These are phyloP conservation scores for Nakazawaea holstii DNA, from an alignment of 805 yeast genomes.

Conservation along the genomic window DNA sequence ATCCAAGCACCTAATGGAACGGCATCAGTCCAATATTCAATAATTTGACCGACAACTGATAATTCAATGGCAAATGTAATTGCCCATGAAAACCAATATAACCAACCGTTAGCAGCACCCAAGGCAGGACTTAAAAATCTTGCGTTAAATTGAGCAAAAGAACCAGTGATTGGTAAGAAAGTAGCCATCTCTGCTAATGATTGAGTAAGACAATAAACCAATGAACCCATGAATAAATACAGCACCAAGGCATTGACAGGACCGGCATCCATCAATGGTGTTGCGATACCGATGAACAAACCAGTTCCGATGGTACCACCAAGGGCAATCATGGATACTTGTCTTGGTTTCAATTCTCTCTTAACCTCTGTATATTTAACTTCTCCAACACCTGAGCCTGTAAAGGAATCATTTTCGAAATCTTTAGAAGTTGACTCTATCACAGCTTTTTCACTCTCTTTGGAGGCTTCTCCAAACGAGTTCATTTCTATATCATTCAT, in stretches of 20 bases:
- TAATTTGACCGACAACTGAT: slow-evolving; percentile 63
- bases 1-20: slow-evolving; percentile 76
- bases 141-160: slow-evolving; percentile 66
- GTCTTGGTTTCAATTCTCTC: slow-evolving; percentile 60
- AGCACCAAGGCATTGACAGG: slow-evolving; percentile 66
- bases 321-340: slow-evolving; percentile 68
- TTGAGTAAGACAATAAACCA: slow-evolving; percentile 64
- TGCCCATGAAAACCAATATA: slow-evolving; percentile 77
- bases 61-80: slow-evolving; percentile 72
- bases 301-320: slow-evolving; percentile 84
- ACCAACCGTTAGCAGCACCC: slow-evolving; percentile 69
- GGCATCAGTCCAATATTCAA: slow-evolving; percentile 60
- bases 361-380: slow-evolving; percentile 40
- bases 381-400: slow-evolving; percentile 8
- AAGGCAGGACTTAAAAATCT: slow-evolving; percentile 65
- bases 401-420: background rate
- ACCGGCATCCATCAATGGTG: slow-evolving; percentile 53
- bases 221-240: slow-evolving; percentile 58
- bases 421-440: background rate
- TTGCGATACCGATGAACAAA: slow-evolving; percentile 59
- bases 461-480: background rate
- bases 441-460: background rate
- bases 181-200: slow-evolving; percentile 79
- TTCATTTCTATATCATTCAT: slow-evolving; percentile 4
- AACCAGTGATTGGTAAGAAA: slow-evolving; percentile 61